Evolutionary conservation across 2,329 filamentous ascomycete genomes (phyloP), one percentile per base, ranked within the genome.

Genomic region (Nectriaceae sp.): DNA sequence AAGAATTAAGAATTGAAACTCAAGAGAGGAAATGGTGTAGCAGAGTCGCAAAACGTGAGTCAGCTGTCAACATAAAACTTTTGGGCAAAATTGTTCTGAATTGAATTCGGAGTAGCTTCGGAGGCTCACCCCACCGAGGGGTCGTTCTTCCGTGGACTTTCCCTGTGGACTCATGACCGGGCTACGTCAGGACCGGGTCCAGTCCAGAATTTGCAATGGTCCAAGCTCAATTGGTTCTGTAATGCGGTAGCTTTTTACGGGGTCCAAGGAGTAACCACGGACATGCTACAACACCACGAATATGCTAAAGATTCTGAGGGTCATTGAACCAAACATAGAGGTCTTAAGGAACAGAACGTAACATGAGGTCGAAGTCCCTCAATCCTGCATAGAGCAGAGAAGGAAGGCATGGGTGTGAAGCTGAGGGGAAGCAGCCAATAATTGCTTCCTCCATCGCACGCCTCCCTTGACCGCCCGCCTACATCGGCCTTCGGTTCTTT

Each of bases 81-180:
- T 31, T 31, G 26, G 26, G 26, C 26, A 8, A 31, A 31, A 31
- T 8, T 8, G 26, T 15, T 15, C 26, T 31, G 26, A n/a, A 31
- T 15, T 15, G 26, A 43, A 50, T 58, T 55, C 61, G 64, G 64
- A 64, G 58, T 53, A 45, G 52, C 54, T 55, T 66, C 64, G 64
- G 64, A 65, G 59, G 53, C 19, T 44, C 42, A 51, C 58, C 59
- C 63, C 63, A 65, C 59, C 57, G 49, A 57, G 58, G 57, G 60
- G 58, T 59, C 45, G 31, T 15, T 35, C 22, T 6, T 21, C 33
- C 36, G n/a, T n/a, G n/a, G n/a, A n/a, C n/a, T n/a, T n/a, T n/a
- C n/a, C n/a, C n/a, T n/a, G n/a, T n/a, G n/a, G n/a, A n/a, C n/a
- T n/a, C n/a, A n/a, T n/a, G n/a, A n/a, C n/a, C 43, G 33, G 35